Evolutionary conservation across 1,139 yeast species (phyloP).

Genomic region (Zygosaccharomyces pseudobailii): DNA sequence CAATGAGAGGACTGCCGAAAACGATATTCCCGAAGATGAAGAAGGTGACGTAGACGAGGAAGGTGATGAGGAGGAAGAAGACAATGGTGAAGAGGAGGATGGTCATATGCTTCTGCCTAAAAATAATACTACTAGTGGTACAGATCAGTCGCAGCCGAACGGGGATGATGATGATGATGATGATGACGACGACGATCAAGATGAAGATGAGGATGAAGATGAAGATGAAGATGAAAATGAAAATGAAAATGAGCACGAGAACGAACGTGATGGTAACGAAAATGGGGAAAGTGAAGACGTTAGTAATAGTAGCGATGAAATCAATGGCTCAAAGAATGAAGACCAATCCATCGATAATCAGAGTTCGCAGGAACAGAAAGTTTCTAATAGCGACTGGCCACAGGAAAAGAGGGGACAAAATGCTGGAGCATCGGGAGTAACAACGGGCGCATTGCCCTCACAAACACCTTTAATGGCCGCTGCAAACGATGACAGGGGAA

Average conservation of each 20-base stretch:
- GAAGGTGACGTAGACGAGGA: constrained; percentile 21
- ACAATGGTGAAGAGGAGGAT: constrained; percentile 18
- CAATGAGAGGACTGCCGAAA: constrained; percentile 25
- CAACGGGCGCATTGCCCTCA: background rate
- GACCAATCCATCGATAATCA: constrained; percentile 31
- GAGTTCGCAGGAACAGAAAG: constrained; percentile 16
- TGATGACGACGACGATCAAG: constrained; percentile 11
- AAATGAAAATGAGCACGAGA: background rate
- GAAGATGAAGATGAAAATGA: too few species aligned
- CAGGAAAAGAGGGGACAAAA: background rate
- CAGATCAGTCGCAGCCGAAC: constrained; percentile 14
- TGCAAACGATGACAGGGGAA: background rate
- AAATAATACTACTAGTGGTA: constrained; percentile 14
- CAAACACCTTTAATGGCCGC: background rate
- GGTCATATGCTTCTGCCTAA: constrained; percentile 16
- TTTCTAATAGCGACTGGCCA: background rate
- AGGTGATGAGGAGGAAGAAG: constrained; percentile 14
- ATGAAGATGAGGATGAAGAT: background rate
- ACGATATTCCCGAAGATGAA: constrained; percentile 29
- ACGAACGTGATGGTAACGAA: constrained; percentile 29
- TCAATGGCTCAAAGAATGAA: constrained; percentile 25
- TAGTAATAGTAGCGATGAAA: constrained; percentile 32
- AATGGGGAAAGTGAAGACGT: constrained; percentile 34
- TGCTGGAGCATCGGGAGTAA: background rate
- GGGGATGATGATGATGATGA: constrained; percentile 16